Evolutionary conservation across 2,329 filamentous ascomycete genomes (phyloP), one percentile per base, ranked within the genome.

Genomic region (Ceratocystis cubensis): DNA sequence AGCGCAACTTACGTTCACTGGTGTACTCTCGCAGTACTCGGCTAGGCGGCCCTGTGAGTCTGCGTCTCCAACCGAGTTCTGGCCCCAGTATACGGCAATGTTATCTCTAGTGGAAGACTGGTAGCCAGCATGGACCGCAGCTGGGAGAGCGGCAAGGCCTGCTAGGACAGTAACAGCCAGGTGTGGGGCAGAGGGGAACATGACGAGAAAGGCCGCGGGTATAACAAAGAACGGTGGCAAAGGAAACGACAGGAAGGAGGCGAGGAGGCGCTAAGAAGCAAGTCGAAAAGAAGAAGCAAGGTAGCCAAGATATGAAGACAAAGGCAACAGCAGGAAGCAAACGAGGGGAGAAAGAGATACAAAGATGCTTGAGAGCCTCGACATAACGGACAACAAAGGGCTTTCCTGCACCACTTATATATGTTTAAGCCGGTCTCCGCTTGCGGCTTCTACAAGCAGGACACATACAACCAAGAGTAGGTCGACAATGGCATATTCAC

Each of bases 21-120:
- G 73, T 13, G 75, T 73, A 69, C 81, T 80, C 66, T 79, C 74
- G 71, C 84, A 88, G 73, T 88, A 88, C 64, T 78, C 74, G 1
- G 78, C 76, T 3, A 88, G 76, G 3, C 81, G 76, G 69, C 82
- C 76, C 72, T 88, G 85, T 1, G 78, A 76, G 20, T 75, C 70
- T 6, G 75, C 69, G 2, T 79, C 78, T 20, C 71, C 74, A 2
- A 76, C 76, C 25, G 65, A 57, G 46, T 65, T 65, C 74, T 71
- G 74, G 76, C 85, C 86, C 86, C 86, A 89, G 73, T 89, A 89
- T 1, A 88, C 78, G 30, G 81, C 84, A 65, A 88, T 72, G 70
- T 87, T 88, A 63, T 73, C 77, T 1, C 72, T 71, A 1, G 71
- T 71, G 1, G 71, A 72, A 3, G 80, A 68, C 68, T 79, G 75